These are phyloP conservation scores for Diaporthe sp. DNA, from an alignment of 2,329 filamentous ascomycete genomes.

Conservation along the genomic window DNA sequence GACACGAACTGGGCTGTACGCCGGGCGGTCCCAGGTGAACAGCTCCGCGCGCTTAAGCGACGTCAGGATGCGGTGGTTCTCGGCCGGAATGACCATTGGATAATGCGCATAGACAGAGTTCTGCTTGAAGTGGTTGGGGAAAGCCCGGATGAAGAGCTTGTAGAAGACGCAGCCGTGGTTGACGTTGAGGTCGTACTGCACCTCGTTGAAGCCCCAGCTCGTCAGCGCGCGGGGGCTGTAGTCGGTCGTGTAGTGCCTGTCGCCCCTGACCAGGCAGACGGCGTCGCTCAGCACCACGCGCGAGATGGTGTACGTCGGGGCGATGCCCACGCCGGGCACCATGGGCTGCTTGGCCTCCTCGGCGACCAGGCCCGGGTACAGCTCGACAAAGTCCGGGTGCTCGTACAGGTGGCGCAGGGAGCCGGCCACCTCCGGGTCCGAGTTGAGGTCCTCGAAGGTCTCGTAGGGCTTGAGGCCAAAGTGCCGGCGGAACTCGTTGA, in stretches of 20 bases:
- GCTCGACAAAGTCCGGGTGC: conserved; percentile 83
- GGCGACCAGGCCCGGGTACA: conserved; percentile 83
- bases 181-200: conserved; percentile 77
- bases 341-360: conserved; percentile 83
- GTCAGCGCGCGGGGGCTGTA: conserved; percentile 82
- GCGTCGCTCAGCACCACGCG: conserved; percentile 84
- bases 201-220: conserved; percentile 87
- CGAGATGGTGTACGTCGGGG: conserved; percentile 82
- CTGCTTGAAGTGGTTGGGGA: conserved; percentile 82
- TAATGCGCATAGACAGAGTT: conserved; percentile 88
- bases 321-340: conserved; percentile 80
- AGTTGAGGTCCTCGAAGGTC: conserved; percentile 87
- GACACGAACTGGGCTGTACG: conserved; percentile 62
- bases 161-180: conserved; percentile 89
- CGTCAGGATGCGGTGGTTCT: conserved; percentile 80
- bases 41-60: conserved; percentile 75
- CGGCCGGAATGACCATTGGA: conserved; percentile 77
- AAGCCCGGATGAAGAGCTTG: conserved; percentile 84
- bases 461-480: conserved; percentile 83
- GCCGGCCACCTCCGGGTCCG: conserved; percentile 78
- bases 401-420: conserved; percentile 78
- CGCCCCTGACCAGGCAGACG: conserved; percentile 82
- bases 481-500: conserved; percentile 90
- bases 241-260: conserved; percentile 84
- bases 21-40: conserved; percentile 78